Conservation (phyloP, 805 yeast species). For the Wickerhamiella dianesei region DNA sequence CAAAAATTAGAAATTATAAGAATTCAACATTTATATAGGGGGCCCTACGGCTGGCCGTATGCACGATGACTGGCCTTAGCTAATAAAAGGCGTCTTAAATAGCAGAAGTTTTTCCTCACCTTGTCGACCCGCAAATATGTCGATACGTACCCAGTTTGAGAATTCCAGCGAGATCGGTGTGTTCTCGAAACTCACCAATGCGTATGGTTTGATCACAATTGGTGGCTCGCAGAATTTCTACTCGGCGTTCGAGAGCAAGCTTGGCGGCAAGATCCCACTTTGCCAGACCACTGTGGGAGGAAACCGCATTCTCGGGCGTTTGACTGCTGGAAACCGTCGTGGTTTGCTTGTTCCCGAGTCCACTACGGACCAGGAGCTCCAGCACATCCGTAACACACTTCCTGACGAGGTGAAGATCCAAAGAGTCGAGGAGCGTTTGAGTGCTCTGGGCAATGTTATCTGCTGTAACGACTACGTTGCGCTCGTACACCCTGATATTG, state of each 20-base stretch:
- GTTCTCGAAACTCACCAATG: constrained; percentile 66
- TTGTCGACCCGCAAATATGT: constrained; percentile 8
- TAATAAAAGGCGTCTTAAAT: neutral
- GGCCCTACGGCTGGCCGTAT: no score
- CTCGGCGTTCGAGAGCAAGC: constrained; percentile 94
- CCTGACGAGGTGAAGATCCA: constrained; percentile 94
- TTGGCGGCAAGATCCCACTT: constrained; percentile 92
- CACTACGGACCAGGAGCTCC: constrained; percentile 95
- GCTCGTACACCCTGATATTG: constrained; percentile 96
- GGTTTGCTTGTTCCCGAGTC: constrained; percentile 94
- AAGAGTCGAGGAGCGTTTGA: constrained; percentile 92
- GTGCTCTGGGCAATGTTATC: constrained; percentile 94
- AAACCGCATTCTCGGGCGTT: constrained; percentile 87
- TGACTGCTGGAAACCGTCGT: constrained; percentile 97
- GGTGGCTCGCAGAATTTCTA: constrained; percentile 80
- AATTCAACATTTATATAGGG: no score
- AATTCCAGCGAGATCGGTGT: constrained; percentile 24
- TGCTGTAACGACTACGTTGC: constrained; percentile 99
- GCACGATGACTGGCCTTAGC: neutral
- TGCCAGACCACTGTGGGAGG: constrained; percentile 97
- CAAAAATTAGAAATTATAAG: no score
- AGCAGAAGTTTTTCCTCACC: neutral
- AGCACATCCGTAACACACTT: constrained; percentile 89
- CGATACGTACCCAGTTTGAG: constrained; percentile 23
- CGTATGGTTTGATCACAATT: constrained; percentile 89